Evolutionary conservation across 169 alveolate species (phyloP).

Genomic region (Babesia caballi): DNA sequence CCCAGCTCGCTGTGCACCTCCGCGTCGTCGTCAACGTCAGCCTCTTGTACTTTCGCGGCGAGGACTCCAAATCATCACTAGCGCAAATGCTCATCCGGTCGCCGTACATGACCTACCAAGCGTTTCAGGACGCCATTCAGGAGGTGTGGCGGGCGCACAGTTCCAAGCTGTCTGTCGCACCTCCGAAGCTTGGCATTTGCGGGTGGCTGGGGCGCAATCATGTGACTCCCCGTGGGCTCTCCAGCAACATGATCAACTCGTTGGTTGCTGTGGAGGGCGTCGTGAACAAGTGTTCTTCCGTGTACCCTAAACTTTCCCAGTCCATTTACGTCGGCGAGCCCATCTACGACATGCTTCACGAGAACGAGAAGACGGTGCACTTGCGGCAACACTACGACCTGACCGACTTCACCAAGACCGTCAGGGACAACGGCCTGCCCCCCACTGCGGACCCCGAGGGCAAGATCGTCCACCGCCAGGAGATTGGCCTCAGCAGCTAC

Average conservation of each 20-base stretch:
- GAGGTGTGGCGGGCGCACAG: conserved; percentile 77
- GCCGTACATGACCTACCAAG: conserved; percentile 79
- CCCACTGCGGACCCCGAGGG: conserved; percentile 77
- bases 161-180: conserved; percentile 61
- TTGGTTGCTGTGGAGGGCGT: conserved; percentile 95
- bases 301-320: conserved; percentile 87
- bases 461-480: conserved; percentile 77
- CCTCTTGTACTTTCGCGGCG: conserved; percentile 64
- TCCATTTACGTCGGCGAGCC: conserved; percentile 90
- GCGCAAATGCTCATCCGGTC: conserved; percentile 66
- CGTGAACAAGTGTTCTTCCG: conserved; percentile 91
- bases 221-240: conserved; percentile 96
- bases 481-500: conserved; percentile 91
- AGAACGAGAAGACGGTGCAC: conserved; percentile 83
- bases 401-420: conserved; percentile 70
- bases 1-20: conserved; percentile 71
- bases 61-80: conserved; percentile 50
- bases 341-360: conserved; percentile 79
- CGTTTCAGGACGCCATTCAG: conserved; percentile 81
- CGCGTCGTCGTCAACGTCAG: conserved; percentile 70
- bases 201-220: conserved; percentile 95
- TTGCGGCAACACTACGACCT: conserved; percentile 76
- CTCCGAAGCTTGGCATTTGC: conserved; percentile 85
- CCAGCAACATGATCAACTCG: conserved; percentile 86
- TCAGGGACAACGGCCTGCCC: conserved; percentile 70